Evolutionary conservation across 2,329 filamentous ascomycete genomes (phyloP), one percentile per base, ranked within the genome.

Genomic region (Claviceps digitariae): DNA sequence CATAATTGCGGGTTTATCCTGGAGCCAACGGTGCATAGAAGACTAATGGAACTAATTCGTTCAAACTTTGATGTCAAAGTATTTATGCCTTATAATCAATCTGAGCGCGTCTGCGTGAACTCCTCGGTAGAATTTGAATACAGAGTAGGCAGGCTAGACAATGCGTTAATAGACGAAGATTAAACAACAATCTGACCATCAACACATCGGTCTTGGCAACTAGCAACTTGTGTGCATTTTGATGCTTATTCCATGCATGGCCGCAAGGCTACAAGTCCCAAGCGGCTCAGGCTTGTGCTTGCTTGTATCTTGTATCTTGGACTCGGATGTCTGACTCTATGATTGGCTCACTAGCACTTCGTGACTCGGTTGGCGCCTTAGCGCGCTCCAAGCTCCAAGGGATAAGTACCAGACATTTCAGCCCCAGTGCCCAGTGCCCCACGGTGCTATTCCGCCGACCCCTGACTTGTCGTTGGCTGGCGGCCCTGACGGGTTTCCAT

Each of bases 11-110:
- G 41, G 21, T 40, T 54, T 45, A 48, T 44, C 44, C 20, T 49
- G 43, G 27, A 55, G 54, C 51, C 51, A 34, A 48, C 31, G n/a
- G 47, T 48, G 31, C 21, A 50, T 51, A 53, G 54, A 51, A 48
- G 7, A 25, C 9, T 34, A n/a, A 25, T 44, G 48, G 51, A 47
- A 43, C 15, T 6, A 23, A 12, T 27, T 47, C 7, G 38, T 47
- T 31, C 34, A n/a, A 40, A 40, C 13, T 48, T 51, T 51, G 43
- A 52, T 44, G 17, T 21, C 36, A 45, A 51, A 54, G 36, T 31
- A 29, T 29, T 23, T 50, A 25, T 25, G 40, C 9, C 40, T 52
- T 23, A 38, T 6, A 31, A n/a, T 17, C 34, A 23, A n/a, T 47
- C 10, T 2, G 21, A 21, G 15, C 3, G 29, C 29, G 47, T 36